Base-by-base conservation (phyloP, 192 early-diverging fungal genomes). In the Dissophora globulifera region DNA sequence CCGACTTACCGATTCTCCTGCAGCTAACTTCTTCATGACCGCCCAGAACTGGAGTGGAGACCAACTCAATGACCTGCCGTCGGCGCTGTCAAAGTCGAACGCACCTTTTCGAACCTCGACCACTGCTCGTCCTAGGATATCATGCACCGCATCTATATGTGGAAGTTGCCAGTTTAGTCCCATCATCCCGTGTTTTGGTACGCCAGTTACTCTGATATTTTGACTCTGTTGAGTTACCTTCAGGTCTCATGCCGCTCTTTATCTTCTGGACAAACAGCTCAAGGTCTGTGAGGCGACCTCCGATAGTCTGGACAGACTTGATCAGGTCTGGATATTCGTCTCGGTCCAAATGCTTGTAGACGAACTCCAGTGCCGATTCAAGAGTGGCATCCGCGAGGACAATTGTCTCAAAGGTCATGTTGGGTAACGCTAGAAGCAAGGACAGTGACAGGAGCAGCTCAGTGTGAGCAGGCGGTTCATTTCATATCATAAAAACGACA, bases 1-100 rank as follows among this genome's bases (percentile, higher is more conserved):
- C 29, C 19, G 31, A 23, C 83, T 54, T 81, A 84, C 88, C 41
- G 80, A 79, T n/a, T 82, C 81, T 11, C 79, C 53, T 29, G 79
- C 72, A 9, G 89, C 85, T 26, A 99, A 82, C 50, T 86, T 67
- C 50, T 91, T 87, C 49, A 96, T 82, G 15, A 98, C 71, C 31
- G 89, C 85, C 94, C 95, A 98, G 78, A 98, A 96, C 82, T 99
- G 98, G 32, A 93, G 82, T 2, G 91, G 79, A 26, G 86, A 87
- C 96, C 98, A 99, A 15, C 80, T 63, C 31, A 80, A 42, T 8
- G 61, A 46, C 0, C 63, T 78, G 8, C 75, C 70, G 19, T 72
- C 68, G 32, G 72, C 63, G 45, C 61, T 70, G 40, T 89, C 84
- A 52, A 95, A 91, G 33, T 87, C 87, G 51, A 96, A 91, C 7